Evolutionary conservation across 441 rosid species (phyloP), one percentile per base, ranked within the genome.

Genomic region (Hura crepitans): DNA sequence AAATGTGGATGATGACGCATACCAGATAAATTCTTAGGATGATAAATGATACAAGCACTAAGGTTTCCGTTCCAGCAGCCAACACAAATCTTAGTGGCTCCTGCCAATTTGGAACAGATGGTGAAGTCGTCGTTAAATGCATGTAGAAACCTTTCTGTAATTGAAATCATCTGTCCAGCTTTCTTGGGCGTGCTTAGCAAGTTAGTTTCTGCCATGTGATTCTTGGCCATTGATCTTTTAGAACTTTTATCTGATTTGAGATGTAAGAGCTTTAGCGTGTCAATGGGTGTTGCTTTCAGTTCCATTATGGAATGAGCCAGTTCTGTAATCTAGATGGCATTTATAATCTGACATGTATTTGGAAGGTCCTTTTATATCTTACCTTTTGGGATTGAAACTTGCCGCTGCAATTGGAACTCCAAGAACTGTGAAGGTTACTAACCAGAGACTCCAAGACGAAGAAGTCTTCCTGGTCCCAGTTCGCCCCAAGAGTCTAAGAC

Each of bases 321-420:
- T 25, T 59, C 18, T 60, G 4, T 23, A 27, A 25, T 20, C 17
- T 3, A 10, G 10, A 37, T 71, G 14, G 15, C 22, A 18, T 27
- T 68, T 42, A 23, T n/a, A 6, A 5, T 5, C n/a, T 27, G 35
- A 35, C 55, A 27, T 65, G 27, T 53, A 42, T 53, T 35, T 18
- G 33, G 15, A 42, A 74, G 11, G 27, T 20, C 37, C n/a, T 71
- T 43, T 46, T 33, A 25, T 23, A 27, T 49, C 87, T 81, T 78
- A 87, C 97, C 80, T 77, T 86, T 13, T 91, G 78, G 99, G 97
- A 80, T 86, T 89, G 78, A 94, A 94, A 83, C 97, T 94, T 62
- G 97, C 96, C 57, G 99, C 92, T 46, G 99, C 93, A 70, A 90
- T 73, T 51, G 99, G 99, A 74, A 82, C 86, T 60, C 99, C 99